Conservation (phyloP, 2,329 filamentous ascomycete species). For the Aspergillus felis region DNA sequence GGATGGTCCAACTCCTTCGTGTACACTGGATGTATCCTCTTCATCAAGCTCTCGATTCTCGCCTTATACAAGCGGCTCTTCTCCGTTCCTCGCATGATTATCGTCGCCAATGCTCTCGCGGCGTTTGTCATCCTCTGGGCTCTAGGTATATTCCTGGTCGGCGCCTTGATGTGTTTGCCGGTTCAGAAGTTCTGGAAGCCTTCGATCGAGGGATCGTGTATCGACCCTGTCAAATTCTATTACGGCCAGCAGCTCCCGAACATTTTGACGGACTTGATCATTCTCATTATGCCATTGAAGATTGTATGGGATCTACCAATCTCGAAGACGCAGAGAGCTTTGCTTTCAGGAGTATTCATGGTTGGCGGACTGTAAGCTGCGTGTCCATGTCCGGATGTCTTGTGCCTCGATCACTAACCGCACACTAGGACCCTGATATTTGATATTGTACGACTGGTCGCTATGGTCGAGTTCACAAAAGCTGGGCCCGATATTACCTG, state of each 20-base stretch:
- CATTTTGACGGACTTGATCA: constrained; percentile 25
- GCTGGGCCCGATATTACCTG: constrained; percentile 27
- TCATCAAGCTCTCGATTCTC: constrained; percentile 28
- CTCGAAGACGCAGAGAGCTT: constrained; percentile 18
- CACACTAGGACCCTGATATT: constrained; percentile 22
- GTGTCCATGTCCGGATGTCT: neutral
- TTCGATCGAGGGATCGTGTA: constrained; percentile 20
- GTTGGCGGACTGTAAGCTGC: constrained; percentile 25
- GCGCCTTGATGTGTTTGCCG: constrained; percentile 22
- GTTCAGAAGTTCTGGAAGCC: constrained; percentile 24
- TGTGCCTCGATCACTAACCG: neutral
- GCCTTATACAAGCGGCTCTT: constrained; percentile 28
- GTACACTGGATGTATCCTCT: constrained; percentile 21
- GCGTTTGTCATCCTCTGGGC: constrained; percentile 21
- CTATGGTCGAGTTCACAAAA: constrained; percentile 21
- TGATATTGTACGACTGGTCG: constrained; percentile 24
- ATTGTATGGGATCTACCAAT: constrained; percentile 25
- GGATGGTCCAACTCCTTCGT: constrained; percentile 26
- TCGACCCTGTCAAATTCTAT: constrained; percentile 23
- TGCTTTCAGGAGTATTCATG: constrained; percentile 25
- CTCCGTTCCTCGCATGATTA: constrained; percentile 15
- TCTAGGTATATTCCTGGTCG: constrained; percentile 18
- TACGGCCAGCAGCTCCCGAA: constrained; percentile 30
- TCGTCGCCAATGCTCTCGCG: constrained; percentile 18
- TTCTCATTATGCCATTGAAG: constrained; percentile 25